Conservation (phyloP, 495 filamentous ascomycete species). For the Aspergillus heteromorphus region DNA sequence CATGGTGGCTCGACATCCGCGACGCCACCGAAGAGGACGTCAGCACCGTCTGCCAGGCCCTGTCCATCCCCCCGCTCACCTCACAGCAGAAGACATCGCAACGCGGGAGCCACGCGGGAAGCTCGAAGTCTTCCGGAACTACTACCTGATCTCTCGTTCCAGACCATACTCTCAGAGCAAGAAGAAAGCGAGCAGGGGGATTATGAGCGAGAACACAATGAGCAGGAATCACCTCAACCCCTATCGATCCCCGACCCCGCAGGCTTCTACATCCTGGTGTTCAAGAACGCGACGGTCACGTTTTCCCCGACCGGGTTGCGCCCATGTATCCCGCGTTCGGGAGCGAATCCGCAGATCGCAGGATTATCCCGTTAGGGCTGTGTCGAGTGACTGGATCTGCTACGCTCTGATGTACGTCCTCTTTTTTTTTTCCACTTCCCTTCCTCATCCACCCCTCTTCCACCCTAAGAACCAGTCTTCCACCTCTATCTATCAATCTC, state of each 20-base stretch:
- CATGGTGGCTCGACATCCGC: slow-evolving; percentile 89
- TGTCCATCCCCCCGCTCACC: slow-evolving; percentile 86
- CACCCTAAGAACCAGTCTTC: too few relatives aligned
- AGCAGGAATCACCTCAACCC: too few relatives aligned
- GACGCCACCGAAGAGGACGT: slow-evolving; percentile 82
- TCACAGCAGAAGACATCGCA: slow-evolving; percentile 87
- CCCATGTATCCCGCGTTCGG: slow-evolving; percentile 72
- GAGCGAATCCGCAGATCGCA: slow-evolving; percentile 78
- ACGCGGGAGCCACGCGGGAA: slow-evolving; percentile 91
- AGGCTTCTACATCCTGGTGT: slow-evolving; percentile 89
- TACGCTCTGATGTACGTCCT: slow-evolving; percentile 84
- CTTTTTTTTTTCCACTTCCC: too few relatives aligned
- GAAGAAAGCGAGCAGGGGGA: too few relatives aligned
- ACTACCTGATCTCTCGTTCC: slow-evolving; percentile 93
- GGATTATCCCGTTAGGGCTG: slow-evolving; percentile 73
- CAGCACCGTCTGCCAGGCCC: slow-evolving; percentile 67
- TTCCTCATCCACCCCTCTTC: too few relatives aligned
- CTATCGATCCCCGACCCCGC: slow-evolving; percentile 66
- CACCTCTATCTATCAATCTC: slow-evolving; percentile 13
- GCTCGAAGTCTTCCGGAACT: slow-evolving; percentile 87
- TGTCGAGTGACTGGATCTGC: slow-evolving; percentile 94
- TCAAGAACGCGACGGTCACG: slow-evolving; percentile 82
- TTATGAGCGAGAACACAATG: too few relatives aligned
- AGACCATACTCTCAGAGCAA: slow-evolving; percentile 64
- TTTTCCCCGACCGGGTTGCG: slow-evolving; percentile 78